These are phyloP conservation scores for Penicillium flavigenum DNA, from an alignment of 495 filamentous ascomycete genomes.

Conservation along the genomic window DNA sequence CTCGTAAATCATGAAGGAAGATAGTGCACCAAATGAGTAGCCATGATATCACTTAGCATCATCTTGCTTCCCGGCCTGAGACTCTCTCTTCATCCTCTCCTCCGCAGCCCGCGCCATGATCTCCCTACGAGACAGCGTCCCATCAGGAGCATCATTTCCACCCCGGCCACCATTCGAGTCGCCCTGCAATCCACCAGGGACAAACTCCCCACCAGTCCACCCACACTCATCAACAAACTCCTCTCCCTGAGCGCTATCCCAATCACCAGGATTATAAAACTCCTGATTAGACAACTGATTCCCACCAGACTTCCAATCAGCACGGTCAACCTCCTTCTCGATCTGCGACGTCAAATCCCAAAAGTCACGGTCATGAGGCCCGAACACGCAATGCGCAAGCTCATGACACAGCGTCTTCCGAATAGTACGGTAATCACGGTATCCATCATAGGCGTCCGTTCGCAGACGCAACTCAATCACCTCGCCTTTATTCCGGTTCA, in stretches of 20 bases:
- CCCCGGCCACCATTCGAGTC: conserved; percentile 25
- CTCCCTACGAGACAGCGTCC: conserved; percentile 58
- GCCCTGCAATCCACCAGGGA: conserved; percentile 60
- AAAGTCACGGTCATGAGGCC: conserved; percentile 79
- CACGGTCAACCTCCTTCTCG: conserved; percentile 78
- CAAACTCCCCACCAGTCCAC: conserved; percentile 86
- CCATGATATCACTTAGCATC: conserved; percentile 17
- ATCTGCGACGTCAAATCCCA: conserved; percentile 85
- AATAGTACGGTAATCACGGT: conserved; percentile 85
- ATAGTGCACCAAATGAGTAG: not conserved
- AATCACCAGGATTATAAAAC: conserved; percentile 67
- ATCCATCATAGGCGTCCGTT: conserved; percentile 93
- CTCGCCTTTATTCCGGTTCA: conserved; percentile 86
- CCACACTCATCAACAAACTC: conserved; percentile 72
- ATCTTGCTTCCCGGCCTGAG: conserved; percentile 38
- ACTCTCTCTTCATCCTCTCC: conserved; percentile 63
- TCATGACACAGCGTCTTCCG: conserved; percentile 93
- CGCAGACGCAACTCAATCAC: conserved; percentile 87
- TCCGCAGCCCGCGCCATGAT: conserved; percentile 73
- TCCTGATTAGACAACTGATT: conserved; percentile 61
- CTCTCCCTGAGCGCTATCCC: conserved; percentile 46
- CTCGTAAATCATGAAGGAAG: conserved; percentile 5
- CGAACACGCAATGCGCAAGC: conserved; percentile 85
- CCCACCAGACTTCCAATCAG: conserved; percentile 73
- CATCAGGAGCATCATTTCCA: conserved; percentile 25